Percentiles rank a stretch among this genome's conserved stretches.
phyloP scores from a whole-genome alignment of 1,139 yeast species.

The Blastobotrys ciferrii region DNA sequence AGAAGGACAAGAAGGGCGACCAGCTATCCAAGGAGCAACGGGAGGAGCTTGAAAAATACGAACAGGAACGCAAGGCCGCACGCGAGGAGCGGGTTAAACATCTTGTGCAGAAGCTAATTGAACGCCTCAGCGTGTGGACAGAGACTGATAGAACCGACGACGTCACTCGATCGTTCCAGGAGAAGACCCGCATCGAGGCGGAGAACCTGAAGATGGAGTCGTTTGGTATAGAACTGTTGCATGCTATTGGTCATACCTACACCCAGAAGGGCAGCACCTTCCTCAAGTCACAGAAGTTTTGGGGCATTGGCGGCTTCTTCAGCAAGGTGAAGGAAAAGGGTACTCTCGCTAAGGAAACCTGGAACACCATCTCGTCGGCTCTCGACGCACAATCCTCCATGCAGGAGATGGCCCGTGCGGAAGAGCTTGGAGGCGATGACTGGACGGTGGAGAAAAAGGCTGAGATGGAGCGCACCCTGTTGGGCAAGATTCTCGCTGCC shows the following conservation, averaged over 20 bases:
- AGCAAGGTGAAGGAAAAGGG: conserved; percentile 85
- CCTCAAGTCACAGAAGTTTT: conserved; percentile 67
- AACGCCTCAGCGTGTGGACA: conserved; percentile 70
- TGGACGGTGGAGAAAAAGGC: conserved; percentile 82
- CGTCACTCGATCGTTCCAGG: conserved; percentile 64
- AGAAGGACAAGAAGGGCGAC: conserved; percentile 38
- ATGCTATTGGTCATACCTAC: conserved; percentile 79
- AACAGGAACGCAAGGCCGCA: conserved; percentile 70
- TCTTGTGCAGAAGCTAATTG: conserved; percentile 61
- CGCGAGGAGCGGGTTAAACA: conserved; percentile 70
- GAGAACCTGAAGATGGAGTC: conserved; percentile 90
- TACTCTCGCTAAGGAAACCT: conserved; percentile 78
- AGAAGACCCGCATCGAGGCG: conserved; percentile 76
- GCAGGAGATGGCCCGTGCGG: conserved; percentile 61
- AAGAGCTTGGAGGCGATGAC: conserved; percentile 49
- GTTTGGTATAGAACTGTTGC: conserved; percentile 87
- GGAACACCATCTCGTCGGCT: conserved; percentile 80
- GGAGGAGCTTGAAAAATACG: conserved; percentile 71
- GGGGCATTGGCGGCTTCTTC: conserved; percentile 84
- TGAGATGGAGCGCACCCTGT: conserved; percentile 77
- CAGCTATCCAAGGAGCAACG: conserved; percentile 48
- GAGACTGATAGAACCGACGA: conserved; percentile 76
- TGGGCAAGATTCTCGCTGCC: conserved; percentile 91
- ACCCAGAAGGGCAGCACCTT: conserved; percentile 60
- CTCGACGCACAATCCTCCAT: conserved; percentile 83